Evolutionary conservation across 2,329 filamentous ascomycete species (phyloP).

Genomic region (Nigrospora osmanthi): DNA sequence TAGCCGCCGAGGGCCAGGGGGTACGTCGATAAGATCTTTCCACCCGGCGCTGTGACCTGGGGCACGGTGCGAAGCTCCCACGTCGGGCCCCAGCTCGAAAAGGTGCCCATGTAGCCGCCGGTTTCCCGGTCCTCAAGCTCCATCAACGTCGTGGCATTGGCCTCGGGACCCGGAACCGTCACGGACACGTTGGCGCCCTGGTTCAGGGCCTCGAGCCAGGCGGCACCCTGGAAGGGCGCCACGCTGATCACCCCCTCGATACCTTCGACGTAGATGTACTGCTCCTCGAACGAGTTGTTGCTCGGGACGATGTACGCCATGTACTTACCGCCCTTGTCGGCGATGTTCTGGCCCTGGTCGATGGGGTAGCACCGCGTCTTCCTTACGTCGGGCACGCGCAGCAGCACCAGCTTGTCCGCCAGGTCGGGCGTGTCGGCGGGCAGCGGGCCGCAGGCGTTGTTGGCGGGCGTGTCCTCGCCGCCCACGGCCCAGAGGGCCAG

Average conservation of each 20-base stretch:
- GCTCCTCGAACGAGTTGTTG: conserved; percentile 1
- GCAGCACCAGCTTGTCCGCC: conserved; percentile 28
- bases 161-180: conserved; percentile 7
- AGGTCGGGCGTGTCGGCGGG: conserved; percentile 30
- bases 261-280: not conserved
- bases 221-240: conserved; percentile 10
- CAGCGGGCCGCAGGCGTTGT: conserved; percentile 28
- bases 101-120: conserved; percentile 28
- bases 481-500: conserved; percentile 18
- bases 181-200: conserved; percentile 13
- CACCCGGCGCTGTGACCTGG: conserved; percentile 37
- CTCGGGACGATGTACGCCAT: conserved; percentile 28
- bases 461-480: conserved; percentile 16
- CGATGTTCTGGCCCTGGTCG: conserved; percentile 28
- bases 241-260: conserved; percentile 10
- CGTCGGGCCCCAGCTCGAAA: conserved; percentile 37
- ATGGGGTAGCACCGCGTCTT: conserved; percentile 21
- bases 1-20: conserved; percentile 32
- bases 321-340: conserved; percentile 31
- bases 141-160: conserved; percentile 5
- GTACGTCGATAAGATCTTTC: conserved; percentile 43
- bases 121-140: conserved; percentile 9
- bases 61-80: conserved; percentile 40
- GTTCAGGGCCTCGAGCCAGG: conserved; percentile 14
- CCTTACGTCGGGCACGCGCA: conserved; percentile 21